Evolutionary conservation across 2,329 filamentous ascomycete genomes (phyloP), one percentile per base, ranked within the genome.

Genomic region (Aureobasidium sp.): DNA sequence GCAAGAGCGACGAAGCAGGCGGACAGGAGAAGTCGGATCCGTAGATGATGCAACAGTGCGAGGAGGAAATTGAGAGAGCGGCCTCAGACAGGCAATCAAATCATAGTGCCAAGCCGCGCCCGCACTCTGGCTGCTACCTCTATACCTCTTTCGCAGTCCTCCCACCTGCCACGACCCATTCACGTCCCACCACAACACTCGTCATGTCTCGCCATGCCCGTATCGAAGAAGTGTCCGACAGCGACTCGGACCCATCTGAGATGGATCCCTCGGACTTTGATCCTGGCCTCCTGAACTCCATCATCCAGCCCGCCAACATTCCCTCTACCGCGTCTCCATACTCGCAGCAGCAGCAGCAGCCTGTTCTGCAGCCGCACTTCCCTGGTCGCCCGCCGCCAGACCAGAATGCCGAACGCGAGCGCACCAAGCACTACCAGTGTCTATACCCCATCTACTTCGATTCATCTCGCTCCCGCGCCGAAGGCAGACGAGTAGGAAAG

Each of bases 361-460:
- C 66, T 64, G 53, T 67, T 68, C 42, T 68, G 70, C 68, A 70
- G 68, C 68, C 72, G 69, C 37, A 65, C 22, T 51, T 63, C 9
- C 62, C 62, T n/a, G 55, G 55, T 31, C 62, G 55, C 22, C 29
- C 55, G 5, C 62, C 62, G 27, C 64, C 68, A 65, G 72, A 67
- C 45, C 76, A 75, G 57, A 77, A 74, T 68, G 77, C 76, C 63
- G 76, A 79, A 68, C 79, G 78, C 63, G 81, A 85, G 65, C 79
- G 79, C 63, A 80, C 90, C 75, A 89, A 88, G 71, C 79, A 85
- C 76, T 96, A 87, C 79, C 89, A 94, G 75, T 93, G 90, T 76
- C 82, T 99, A 29, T 99, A 99, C 78, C 93, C 94, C 0, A 79
- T 97, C 64, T 99, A 99, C 82, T 99, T 99, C 71, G 93, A 97